These are phyloP conservation scores for Alopecurus myosuroides DNA, from an alignment of 176 grass and related monocot species.

Conservation along the genomic window DNA sequence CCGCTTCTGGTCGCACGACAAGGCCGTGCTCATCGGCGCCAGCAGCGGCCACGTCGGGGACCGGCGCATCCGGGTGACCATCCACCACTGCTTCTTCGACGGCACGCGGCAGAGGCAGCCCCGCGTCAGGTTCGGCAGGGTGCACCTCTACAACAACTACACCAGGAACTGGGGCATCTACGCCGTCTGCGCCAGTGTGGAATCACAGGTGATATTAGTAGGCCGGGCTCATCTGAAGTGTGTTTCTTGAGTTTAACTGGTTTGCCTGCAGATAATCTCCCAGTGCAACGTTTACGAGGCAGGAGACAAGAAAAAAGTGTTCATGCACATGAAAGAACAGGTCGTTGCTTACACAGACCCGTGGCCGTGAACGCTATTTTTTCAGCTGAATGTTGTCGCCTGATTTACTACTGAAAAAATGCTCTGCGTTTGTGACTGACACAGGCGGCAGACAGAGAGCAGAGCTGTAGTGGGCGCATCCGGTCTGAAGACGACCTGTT, in stretches of 20 bases:
- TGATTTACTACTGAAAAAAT: background rate
- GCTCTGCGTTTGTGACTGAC: background rate
- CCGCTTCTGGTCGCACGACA: constrained; percentile 71
- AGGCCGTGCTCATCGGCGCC: constrained; percentile 72
- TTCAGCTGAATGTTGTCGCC: background rate
- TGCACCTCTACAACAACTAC: constrained; percentile 90
- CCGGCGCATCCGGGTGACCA: constrained; percentile 61
- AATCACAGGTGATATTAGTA: constrained; percentile 46
- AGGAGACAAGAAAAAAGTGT: constrained; percentile 57
- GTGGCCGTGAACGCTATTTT: background rate
- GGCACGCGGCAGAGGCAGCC: constrained; percentile 82
- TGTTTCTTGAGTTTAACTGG: too few relatives aligned
- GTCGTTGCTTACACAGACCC: background rate
- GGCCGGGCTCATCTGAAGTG: background rate
- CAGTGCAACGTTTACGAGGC: constrained; percentile 86
- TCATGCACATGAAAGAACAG: constrained; percentile 55
- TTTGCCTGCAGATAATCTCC: constrained; percentile 67
- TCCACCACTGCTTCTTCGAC: constrained; percentile 95
- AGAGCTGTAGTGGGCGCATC: constrained; percentile 35
- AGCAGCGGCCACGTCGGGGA: constrained; percentile 53
- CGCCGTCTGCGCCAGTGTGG: constrained; percentile 76
- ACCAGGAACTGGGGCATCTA: constrained; percentile 83
- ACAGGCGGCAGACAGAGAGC: constrained; percentile 61
- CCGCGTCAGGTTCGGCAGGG: constrained; percentile 79
- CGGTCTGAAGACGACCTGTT: constrained; percentile 72